phyloP scores from a whole-genome alignment of 1,139 yeast genomes.

The Magnusiomyces ingens region DNA sequence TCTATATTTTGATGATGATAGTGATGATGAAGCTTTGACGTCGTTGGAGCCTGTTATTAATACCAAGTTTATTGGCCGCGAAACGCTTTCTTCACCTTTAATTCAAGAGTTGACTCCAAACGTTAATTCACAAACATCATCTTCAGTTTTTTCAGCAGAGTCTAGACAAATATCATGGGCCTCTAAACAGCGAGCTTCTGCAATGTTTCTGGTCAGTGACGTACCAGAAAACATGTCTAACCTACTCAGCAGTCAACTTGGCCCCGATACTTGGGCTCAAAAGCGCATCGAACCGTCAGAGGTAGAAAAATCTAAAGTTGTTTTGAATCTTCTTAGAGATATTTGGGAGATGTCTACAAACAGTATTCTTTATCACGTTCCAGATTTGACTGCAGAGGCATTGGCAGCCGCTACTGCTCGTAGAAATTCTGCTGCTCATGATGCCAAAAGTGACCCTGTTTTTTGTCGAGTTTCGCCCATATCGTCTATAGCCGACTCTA shows the following conservation, averaged over 20 bases:
- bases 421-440: conserved; percentile 3
- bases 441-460: conserved; percentile 3
- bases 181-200: neutral
- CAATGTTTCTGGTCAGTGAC: neutral
- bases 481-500: too few relatives aligned
- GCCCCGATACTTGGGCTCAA: conserved; percentile 22
- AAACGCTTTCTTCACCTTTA: neutral
- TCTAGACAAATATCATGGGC: neutral
- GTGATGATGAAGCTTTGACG: conserved; percentile 25
- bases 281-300: conserved; percentile 20
- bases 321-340: conserved; percentile 23
- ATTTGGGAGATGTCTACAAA: conserved; percentile 22
- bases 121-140: too few relatives aligned
- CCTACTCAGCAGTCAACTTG: neutral
- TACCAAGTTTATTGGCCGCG: conserved; percentile 8
- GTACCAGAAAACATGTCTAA: neutral
- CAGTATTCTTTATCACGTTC: neutral
- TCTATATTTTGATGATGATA: conserved; percentile 19
- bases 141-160: too few relatives aligned
- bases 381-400: neutral
- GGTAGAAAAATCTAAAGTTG: conserved; percentile 20
- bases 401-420: neutral
- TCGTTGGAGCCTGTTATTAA: conserved; percentile 21
- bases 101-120: too few relatives aligned
- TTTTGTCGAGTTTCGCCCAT: neutral